phyloP scores from a whole-genome alignment of 2,329 filamentous ascomycete genomes.

The Aciculosporium take region DNA sequence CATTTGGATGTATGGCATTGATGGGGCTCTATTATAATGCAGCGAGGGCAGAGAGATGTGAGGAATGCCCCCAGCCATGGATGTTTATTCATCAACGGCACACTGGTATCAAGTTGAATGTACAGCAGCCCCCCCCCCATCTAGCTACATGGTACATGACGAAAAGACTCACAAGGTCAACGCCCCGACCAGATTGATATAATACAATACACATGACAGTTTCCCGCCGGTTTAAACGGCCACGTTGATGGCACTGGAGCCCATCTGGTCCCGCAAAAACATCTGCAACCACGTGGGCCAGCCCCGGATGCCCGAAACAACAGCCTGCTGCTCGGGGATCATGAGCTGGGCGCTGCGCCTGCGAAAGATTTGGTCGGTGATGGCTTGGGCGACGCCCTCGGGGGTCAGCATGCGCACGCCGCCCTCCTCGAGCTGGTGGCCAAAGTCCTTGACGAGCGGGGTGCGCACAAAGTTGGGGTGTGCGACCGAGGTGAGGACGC shows the following conservation, averaged over 20 bases:
- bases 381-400: constrained; percentile 25
- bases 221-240: background rate
- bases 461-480: constrained; percentile 42
- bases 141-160: background rate
- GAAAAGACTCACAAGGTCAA: no score
- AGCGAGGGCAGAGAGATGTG: no score
- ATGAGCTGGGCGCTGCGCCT: constrained; percentile 31
- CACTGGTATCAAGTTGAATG: no score
- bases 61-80: no score
- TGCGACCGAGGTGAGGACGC: constrained; percentile 49
- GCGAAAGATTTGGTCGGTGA: constrained; percentile 30
- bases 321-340: constrained; percentile 19
- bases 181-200: no score
- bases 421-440: constrained; percentile 13
- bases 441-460: constrained; percentile 24
- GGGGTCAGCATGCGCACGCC: constrained; percentile 18
- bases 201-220: background rate
- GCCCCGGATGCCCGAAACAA: constrained; percentile 22
- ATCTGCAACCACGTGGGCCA: constrained; percentile 25
- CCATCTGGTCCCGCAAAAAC: constrained; percentile 16
- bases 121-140: no score
- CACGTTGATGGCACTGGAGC: background rate
- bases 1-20: no score
- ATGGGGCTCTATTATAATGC: no score
- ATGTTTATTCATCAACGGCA: no score